Percentiles rank a stretch among this genome's conserved stretches.
Evolutionary conservation across 768 basidiomycete genomes (phyloP).

Genomic region (Gymnopilus dilepis): DNA sequence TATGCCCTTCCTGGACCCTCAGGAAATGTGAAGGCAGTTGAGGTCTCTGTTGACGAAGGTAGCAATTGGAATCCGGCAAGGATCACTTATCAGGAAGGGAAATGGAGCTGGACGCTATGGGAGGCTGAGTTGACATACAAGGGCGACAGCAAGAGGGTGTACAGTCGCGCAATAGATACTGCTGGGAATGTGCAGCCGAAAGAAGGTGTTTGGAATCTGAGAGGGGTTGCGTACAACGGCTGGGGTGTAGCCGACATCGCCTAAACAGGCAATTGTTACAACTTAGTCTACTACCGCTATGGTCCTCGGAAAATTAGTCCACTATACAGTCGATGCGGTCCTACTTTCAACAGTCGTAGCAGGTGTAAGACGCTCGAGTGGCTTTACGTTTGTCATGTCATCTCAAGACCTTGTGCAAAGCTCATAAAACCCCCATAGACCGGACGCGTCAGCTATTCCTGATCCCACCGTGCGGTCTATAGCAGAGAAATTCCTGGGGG

Average conservation of each 20-base stretch:
- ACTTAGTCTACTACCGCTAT: constrained; percentile 35
- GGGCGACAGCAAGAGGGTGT: constrained; percentile 39
- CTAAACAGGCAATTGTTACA: constrained; percentile 35
- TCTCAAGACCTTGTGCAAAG: constrained; percentile 1
- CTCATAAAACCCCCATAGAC: constrained; percentile 44
- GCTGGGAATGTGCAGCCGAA: constrained; percentile 53
- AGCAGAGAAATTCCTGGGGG: constrained; percentile 80
- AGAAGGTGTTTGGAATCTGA: constrained; percentile 64
- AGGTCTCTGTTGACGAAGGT: constrained; percentile 59
- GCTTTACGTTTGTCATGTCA: constrained; percentile 74
- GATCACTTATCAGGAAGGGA: constrained; percentile 64
- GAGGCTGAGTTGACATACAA: constrained; percentile 49
- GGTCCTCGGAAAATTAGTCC: constrained; percentile 75
- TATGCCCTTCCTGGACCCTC: constrained; percentile 57
- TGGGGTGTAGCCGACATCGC: constrained; percentile 44
- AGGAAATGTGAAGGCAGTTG: constrained; percentile 53
- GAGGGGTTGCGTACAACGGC: constrained; percentile 65
- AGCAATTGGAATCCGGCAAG: constrained; percentile 52
- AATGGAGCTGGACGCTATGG: constrained; percentile 82
- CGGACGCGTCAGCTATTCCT: constrained; percentile 69
- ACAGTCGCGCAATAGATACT: constrained; percentile 59
- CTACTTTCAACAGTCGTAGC: constrained; percentile 89
- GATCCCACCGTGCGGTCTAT: constrained; percentile 79
- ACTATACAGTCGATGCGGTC: constrained; percentile 85
- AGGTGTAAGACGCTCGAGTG: constrained; percentile 88